Base-by-base conservation (phyloP, 192 early-diverging fungal genomes). In the Geranomyces michiganensis region DNA sequence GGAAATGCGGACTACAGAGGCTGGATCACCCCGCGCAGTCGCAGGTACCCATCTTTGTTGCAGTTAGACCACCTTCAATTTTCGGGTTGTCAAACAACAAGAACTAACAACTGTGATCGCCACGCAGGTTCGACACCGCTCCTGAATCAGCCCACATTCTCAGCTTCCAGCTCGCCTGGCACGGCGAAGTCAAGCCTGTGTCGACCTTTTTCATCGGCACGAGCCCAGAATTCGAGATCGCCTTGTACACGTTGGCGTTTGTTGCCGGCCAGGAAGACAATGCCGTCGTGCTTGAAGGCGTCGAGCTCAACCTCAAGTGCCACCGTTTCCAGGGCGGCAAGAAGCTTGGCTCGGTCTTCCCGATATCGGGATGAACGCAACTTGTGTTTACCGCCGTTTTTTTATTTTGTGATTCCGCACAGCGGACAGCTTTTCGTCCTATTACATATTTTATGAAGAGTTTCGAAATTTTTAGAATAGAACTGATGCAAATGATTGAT, bases 181-280 rank as follows among this genome's bases (percentile, higher is more conserved):
- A 80, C 24, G 73, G 73, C 9, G 65, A 75, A 36, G 44, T 77
- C 51, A 80, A 80, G 62, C 79, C 79, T 17, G 68, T 80, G 3
- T 68, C 67, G 4, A 78, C 76, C 12, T 72, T 78, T 46, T 71
- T 80, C 32, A 80, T 80, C 27, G 79, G 79, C 7, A 63, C 58
- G 6, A 70, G 65, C 13, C 79, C 79, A 1, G 79, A 80, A 47
- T 80, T 75, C 46, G 79, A 80, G 59, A 26, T 80, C 19, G 79
- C 79, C 29, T 32, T 78, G 30, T 80, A 80, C 67, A 77, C 79
- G 21, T 29, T 78, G 29, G 55, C 55, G 4, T 80, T 80, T 51
- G 67, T 78, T 31, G 62, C 66, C 9, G 65, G 66, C n/a, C 36
- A 70, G 44, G 73, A 75, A 29, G 64, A 73, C 44, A 66, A 70